Conservation (phyloP, 371 early-diverging fungal species). For the Batkoa obscura region DNA sequence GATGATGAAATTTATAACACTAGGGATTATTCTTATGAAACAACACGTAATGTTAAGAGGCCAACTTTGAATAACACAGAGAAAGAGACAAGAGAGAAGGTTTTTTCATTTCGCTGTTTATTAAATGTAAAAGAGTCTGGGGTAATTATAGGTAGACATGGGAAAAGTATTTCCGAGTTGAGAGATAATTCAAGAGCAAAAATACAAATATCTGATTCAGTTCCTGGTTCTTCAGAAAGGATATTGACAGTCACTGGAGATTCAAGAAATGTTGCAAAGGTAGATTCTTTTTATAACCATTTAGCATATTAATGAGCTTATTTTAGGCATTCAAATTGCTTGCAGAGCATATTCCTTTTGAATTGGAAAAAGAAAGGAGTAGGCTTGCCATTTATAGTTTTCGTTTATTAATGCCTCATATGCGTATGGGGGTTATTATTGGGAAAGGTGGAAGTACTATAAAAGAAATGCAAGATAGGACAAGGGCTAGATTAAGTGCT, state of each 20-base stretch:
- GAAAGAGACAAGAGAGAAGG: background rate
- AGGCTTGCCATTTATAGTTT: conserved; percentile 20
- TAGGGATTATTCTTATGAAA: background rate
- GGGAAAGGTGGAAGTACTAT: conserved; percentile 81
- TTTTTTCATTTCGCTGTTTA: conserved; percentile 59
- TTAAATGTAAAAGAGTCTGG: conserved; percentile 83
- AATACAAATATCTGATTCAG: conserved; percentile 70
- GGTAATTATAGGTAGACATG: conserved; percentile 81
- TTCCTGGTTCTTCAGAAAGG: conserved; percentile 67
- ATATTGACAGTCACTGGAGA: conserved; percentile 66
- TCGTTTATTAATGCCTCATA: conserved; percentile 48
- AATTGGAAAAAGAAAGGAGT: background rate
- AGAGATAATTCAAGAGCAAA: conserved; percentile 62
- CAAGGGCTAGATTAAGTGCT: conserved; percentile 64
- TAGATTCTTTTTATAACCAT: conserved; percentile 8
- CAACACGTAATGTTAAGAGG: background rate
- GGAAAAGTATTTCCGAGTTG: conserved; percentile 66
- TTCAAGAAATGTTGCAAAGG: conserved; percentile 48
- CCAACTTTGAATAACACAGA: background rate
- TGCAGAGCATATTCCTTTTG: background rate
- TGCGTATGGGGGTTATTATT: conserved; percentile 74
- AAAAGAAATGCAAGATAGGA: conserved; percentile 65
- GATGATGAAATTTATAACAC: background rate
- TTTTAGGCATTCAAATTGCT: background rate
- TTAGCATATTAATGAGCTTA: background rate